Evolutionary conservation across 1,284 basidiomycete species (phyloP).

Genomic region (Boletus mariae): DNA sequence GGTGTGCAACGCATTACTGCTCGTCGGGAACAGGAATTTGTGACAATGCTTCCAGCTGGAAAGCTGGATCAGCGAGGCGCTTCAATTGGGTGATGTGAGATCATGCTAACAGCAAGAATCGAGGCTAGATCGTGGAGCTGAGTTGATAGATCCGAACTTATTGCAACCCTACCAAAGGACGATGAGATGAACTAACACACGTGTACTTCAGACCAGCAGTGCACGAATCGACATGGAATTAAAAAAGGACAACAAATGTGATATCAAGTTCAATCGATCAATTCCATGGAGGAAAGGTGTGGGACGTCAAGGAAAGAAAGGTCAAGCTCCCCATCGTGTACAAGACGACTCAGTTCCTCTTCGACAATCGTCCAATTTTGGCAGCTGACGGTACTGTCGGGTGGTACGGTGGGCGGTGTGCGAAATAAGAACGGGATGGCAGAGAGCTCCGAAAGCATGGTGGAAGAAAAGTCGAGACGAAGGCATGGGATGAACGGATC

Average conservation of each 20-base stretch:
- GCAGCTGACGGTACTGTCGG: neutral
- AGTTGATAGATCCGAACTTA: conserved; percentile 16
- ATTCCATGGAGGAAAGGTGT: conserved; percentile 15
- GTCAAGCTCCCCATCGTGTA: conserved; percentile 23
- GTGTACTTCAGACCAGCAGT: neutral
- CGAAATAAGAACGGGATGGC: conserved; percentile 33
- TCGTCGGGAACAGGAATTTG: conserved; percentile 40
- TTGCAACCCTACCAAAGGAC: conserved; percentile 34
- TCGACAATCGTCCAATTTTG: conserved; percentile 19
- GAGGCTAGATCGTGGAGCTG: neutral
- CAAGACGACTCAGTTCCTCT: conserved; percentile 21
- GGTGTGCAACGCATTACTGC: conserved; percentile 44
- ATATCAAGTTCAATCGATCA: conserved; percentile 9
- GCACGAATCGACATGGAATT: neutral
- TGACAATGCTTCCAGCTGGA: conserved; percentile 14
- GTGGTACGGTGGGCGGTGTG: conserved; percentile 17
- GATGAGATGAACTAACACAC: neutral
- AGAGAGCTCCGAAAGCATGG: conserved; percentile 25
- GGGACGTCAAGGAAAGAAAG: conserved; percentile 31
- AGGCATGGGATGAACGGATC: neutral
- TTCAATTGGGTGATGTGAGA: conserved; percentile 14
- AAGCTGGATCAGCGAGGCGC: neutral
- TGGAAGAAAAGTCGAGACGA: conserved; percentile 16
- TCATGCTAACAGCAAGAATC: conserved; percentile 17
- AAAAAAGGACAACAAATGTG: neutral